Evolutionary conservation across 129 eudicot genomes (phyloP), one percentile per base, ranked within the genome.

Genomic region (Flaveria robusta): DNA sequence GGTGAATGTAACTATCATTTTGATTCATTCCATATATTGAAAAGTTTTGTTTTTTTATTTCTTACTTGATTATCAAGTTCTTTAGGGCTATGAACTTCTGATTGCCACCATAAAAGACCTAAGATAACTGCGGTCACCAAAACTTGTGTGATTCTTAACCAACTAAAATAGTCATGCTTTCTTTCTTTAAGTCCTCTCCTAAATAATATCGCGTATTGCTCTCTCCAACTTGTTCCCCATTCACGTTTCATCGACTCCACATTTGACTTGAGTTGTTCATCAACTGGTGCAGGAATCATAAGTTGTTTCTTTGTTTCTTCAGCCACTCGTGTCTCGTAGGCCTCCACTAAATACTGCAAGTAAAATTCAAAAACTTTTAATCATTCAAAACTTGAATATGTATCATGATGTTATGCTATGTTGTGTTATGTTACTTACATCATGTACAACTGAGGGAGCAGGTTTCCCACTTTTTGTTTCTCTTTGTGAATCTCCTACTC

Each of bases 141-240:
- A 34, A 95, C 97, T 85, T 95, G 99, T 24, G 94, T 95, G 18
- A 95, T 81, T 81, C 99, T 86, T 77, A 95, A 74, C 99, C 97
- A 91, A 80, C 99, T 95, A 60, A 95, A 89, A 65, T 95, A 95
- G 42, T 95, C 99, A 63, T 95, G 96, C 16, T 88, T 78, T 68
- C 99, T 67, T 87, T 95, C 99, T 86, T 89, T 95, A 51, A 95
- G 86, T 27, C 97, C 99, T 91, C 99, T 86, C 74, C 83, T 16
- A 45, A 89, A 89, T 68, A 95, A 72, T 74, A 95, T 91, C 54
- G 83, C 72, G 71, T 85, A 95, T 29, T 95, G 97, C 55, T 86
- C 83, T 34, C 88, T 83, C 99, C 99, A 95, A 78, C 92, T 95
- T 74, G 99, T 89, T 16, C 99, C 99, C 99, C 99, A 95, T 76